phyloP scores from a whole-genome alignment of 2,329 filamentous ascomycete genomes.

The Exophiala oligosperma region DNA sequence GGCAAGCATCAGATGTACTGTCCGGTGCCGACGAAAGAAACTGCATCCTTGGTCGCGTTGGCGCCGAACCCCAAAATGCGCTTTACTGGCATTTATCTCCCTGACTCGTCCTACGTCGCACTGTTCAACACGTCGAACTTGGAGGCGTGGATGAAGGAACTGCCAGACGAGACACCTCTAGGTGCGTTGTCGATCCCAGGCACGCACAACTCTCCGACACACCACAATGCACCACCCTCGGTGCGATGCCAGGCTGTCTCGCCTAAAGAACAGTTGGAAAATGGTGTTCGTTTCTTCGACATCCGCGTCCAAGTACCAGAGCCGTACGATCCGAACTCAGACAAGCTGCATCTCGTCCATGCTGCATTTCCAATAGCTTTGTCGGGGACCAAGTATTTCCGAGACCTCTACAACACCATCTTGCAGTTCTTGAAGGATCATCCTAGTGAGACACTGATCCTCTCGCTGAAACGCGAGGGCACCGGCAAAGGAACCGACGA shows the following conservation, averaged over 20 bases:
- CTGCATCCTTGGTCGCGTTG: constrained; percentile 60
- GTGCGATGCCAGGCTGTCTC: constrained; percentile 88
- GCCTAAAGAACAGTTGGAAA: constrained; percentile 74
- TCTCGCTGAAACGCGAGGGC: constrained; percentile 90
- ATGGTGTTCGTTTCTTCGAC: constrained; percentile 93
- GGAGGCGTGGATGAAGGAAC: constrained; percentile 75
- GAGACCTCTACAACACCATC: constrained; percentile 68
- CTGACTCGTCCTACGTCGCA: constrained; percentile 53
- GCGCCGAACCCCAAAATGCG: constrained; percentile 52
- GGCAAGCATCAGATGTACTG: constrained; percentile 72
- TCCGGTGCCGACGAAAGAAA: constrained; percentile 60
- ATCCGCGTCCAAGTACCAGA: constrained; percentile 72
- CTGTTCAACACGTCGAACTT: constrained; percentile 72
- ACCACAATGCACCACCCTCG: constrained; percentile 79
- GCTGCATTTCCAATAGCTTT: constrained; percentile 85
- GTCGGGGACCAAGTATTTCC: constrained; percentile 76
- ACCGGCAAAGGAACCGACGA: constrained; percentile 76
- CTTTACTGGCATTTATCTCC: constrained; percentile 68
- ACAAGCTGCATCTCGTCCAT: constrained; percentile 80
- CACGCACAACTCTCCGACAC: constrained; percentile 91
- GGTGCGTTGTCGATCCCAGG: constrained; percentile 86
- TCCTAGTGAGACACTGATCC: constrained; percentile 77
- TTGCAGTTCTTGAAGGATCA: constrained; percentile 75
- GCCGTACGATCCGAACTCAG: constrained; percentile 58
- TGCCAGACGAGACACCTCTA: constrained; percentile 71